Evolutionary conservation across 1,284 basidiomycete genomes (phyloP), one percentile per base, ranked within the genome.

Genomic region (Malassezia yamatoensis): DNA sequence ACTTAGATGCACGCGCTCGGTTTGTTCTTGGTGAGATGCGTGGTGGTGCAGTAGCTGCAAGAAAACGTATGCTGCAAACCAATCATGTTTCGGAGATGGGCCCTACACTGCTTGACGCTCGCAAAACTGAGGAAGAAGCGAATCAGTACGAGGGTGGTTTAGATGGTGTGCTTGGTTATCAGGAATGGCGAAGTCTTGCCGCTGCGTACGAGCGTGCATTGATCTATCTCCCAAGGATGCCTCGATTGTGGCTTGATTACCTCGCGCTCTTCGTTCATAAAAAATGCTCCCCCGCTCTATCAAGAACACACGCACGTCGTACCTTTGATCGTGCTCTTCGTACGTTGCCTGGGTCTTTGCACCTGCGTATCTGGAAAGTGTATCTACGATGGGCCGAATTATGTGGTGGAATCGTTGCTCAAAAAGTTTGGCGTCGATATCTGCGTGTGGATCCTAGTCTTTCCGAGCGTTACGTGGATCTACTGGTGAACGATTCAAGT

Each of bases 311-410:
- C 76, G 90, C 90, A 5, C 83, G 93, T 16, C 82, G 85, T 60
- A 94, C 91, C 0, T 98, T 88, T 71, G 94, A 99, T 77, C 85
- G 94, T 49, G 89, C 93, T 1, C 78, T 99, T 29, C 85, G 94
- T 48, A 91, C 91, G 0, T 81, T 99, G 6, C 88, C 90, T 5
- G 90, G 90, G 4, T 90, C 89, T 44, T 79, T 96, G n/a, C 94
- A 99, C 73, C 82, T 83, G 13, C 85, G 90, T 38, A 82, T 98
- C 62, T 99, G 94, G 94, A 83, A 86, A 18, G 81, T 87, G 48
- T 98, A 96, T 75, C 82, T 99, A n/a, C 79, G 87, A 8, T 96
- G 90, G 90, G 87, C 91, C 2, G 89, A 94, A 78, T 75, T 79
- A 29, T 82, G 81, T 18, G 88, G 88, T 53, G 89, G 90, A n/a